phyloP scores from a whole-genome alignment of 75 land plant genomes.

The Pinus albicaulis region DNA sequence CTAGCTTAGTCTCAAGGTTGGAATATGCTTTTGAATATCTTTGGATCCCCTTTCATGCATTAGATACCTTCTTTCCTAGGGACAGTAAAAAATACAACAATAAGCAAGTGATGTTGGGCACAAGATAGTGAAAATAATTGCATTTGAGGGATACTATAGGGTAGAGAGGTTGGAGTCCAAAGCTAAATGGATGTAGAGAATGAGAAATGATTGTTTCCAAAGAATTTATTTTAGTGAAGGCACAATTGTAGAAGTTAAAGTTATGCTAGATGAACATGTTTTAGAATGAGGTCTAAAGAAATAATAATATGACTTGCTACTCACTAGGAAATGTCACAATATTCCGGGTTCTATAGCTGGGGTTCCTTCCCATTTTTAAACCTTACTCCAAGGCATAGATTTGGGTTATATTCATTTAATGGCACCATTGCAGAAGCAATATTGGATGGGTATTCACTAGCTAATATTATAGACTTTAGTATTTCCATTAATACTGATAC shows the following conservation, averaged over 20 bases:
- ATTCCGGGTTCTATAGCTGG: slow-evolving; percentile 73
- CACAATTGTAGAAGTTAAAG: slow-evolving; percentile 46
- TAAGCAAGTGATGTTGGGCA: slow-evolving; percentile 54
- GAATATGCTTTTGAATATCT: slow-evolving; percentile 67
- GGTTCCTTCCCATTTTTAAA: slow-evolving; percentile 25
- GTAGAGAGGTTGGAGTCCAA: slow-evolving; percentile 67
- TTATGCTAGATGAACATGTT: slow-evolving; percentile 77
- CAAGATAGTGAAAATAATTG: slow-evolving; percentile 72
- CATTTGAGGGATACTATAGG: slow-evolving; percentile 63
- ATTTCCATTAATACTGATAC: too few relatives aligned
- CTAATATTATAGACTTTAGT: too few relatives aligned
- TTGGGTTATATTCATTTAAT: too few relatives aligned
- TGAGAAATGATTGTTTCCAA: slow-evolving; percentile 50
- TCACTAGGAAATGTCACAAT: slow-evolving; percentile 92
- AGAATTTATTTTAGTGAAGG: slow-evolving; percentile 42
- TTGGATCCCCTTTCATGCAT: slow-evolving; percentile 73
- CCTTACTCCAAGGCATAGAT: too few relatives aligned
- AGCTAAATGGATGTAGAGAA: slow-evolving; percentile 63
- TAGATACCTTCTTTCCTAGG: slow-evolving; percentile 56
- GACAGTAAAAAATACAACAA: slow-evolving; percentile 49
- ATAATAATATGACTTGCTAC: slow-evolving; percentile 56
- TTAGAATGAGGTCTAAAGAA: slow-evolving; percentile 77
- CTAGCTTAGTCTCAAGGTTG: slow-evolving; percentile 43
- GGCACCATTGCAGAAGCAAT: too few relatives aligned
- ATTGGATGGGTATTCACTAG: too few relatives aligned